Evolutionary conservation across 306 rosid species (phyloP).

Genomic region (Argentina anserina): DNA sequence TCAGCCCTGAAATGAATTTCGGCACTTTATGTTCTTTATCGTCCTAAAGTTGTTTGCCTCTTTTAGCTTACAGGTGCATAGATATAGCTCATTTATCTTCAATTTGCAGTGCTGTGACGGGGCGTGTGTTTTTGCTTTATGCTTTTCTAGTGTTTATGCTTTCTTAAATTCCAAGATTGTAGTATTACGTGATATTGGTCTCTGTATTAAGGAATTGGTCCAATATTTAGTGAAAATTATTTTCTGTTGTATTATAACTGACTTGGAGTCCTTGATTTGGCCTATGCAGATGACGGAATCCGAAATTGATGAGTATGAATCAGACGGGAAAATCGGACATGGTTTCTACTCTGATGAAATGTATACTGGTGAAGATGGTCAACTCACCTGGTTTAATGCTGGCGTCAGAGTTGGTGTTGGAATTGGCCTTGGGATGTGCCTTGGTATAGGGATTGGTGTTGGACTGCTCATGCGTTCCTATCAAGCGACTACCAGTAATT

Average conservation of each 20-base stretch:
- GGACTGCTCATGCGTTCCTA: slow-evolving; percentile 93
- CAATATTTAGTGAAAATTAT: neutral
- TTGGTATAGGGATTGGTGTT: slow-evolving; percentile 81
- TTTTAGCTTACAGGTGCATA: neutral
- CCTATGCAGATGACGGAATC: slow-evolving; percentile 54
- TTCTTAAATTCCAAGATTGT: neutral
- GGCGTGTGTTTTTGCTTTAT: neutral
- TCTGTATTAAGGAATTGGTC: no score
- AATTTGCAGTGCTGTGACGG: neutral
- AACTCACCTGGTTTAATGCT: slow-evolving; percentile 87
- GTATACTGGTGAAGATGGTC: slow-evolving; percentile 78
- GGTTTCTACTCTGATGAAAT: slow-evolving; percentile 62
- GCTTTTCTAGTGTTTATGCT: neutral
- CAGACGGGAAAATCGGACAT: slow-evolving; percentile 51
- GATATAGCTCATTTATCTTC: neutral
- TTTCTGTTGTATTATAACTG: slow-evolving; percentile 3
- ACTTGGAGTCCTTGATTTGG: slow-evolving; percentile 19
- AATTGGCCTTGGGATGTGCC: slow-evolving; percentile 89
- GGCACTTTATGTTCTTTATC: neutral
- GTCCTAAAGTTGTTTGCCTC: neutral
- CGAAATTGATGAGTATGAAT: slow-evolving; percentile 57
- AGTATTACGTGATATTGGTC: neutral
- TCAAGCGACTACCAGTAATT: slow-evolving; percentile 79
- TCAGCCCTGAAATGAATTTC: neutral
- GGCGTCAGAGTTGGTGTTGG: slow-evolving; percentile 97